Evolutionary conservation across 2,329 filamentous ascomycete species (phyloP).

Genomic region (Alternaria rosae): DNA sequence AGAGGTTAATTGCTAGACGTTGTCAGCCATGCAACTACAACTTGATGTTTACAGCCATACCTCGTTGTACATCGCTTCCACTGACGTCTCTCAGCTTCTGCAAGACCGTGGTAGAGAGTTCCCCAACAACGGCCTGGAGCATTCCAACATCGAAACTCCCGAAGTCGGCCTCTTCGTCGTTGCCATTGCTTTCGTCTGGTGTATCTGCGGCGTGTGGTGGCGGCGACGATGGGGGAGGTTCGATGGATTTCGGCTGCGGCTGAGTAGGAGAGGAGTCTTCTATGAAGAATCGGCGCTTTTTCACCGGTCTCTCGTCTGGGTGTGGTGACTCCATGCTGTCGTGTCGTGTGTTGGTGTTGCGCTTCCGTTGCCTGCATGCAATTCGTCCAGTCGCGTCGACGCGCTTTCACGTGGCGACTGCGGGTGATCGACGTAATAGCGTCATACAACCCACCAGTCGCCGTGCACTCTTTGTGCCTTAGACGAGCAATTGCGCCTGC

Average conservation of each 20-base stretch:
- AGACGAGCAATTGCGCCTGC: neutral
- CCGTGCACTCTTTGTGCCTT: slow-evolving; percentile 19
- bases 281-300: slow-evolving; percentile 70
- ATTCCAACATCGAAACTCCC: slow-evolving; percentile 62
- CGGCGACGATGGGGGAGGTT: slow-evolving; percentile 42
- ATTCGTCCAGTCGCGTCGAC: slow-evolving; percentile 37
- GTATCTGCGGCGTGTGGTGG: slow-evolving; percentile 24
- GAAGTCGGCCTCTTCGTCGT: slow-evolving; percentile 15
- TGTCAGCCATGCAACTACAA: slow-evolving; percentile 17
- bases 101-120: slow-evolving; percentile 56
- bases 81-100: slow-evolving; percentile 59
- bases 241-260: slow-evolving; percentile 21
- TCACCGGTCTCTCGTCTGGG: slow-evolving; percentile 62
- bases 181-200: slow-evolving; percentile 12
- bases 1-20: slow-evolving; percentile 65
- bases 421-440: slow-evolving; percentile 35
- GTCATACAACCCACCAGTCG: slow-evolving; percentile 31
- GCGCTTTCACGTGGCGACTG: slow-evolving; percentile 41
- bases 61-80: slow-evolving; percentile 62
- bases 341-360: slow-evolving; percentile 7
- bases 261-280: slow-evolving; percentile 55
- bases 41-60: slow-evolving; percentile 26
- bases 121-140: slow-evolving; percentile 66
- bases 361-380: slow-evolving; percentile 4
- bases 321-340: slow-evolving; percentile 50